phyloP scores from a whole-genome alignment of 2,329 filamentous ascomycete genomes.

The Penicillium sp. region DNA sequence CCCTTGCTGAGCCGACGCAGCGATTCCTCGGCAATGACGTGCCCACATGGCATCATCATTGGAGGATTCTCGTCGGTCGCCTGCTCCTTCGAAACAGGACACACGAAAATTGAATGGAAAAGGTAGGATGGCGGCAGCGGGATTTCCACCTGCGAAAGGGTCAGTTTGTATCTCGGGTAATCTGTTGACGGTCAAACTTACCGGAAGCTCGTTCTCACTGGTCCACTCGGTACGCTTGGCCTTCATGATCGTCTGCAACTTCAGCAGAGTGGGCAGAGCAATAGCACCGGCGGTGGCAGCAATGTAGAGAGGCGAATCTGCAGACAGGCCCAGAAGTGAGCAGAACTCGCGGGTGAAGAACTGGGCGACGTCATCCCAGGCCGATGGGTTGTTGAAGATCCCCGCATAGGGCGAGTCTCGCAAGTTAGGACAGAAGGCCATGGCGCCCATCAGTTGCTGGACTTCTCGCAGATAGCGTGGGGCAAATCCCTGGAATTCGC shows the following conservation, averaged over 20 bases:
- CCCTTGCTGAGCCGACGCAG: slow-evolving; percentile 75
- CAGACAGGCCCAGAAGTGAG: slow-evolving; percentile 79
- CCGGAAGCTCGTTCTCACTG: slow-evolving; percentile 80
- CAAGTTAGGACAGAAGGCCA: slow-evolving; percentile 74
- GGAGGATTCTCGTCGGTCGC: slow-evolving; percentile 88
- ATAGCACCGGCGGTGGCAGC: slow-evolving; percentile 89
- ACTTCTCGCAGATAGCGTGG: slow-evolving; percentile 72
- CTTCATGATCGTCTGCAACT: slow-evolving; percentile 80
- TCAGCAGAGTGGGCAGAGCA: slow-evolving; percentile 80
- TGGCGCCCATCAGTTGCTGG: slow-evolving; percentile 71
- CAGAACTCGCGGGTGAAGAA: slow-evolving; percentile 95
- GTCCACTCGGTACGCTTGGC: slow-evolving; percentile 94
- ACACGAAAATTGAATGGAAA: slow-evolving; percentile 97
- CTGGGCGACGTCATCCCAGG: slow-evolving; percentile 77
- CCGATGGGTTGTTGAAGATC: slow-evolving; percentile 68
- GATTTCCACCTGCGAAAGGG: slow-evolving; percentile 53
- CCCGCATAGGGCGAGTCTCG: slow-evolving; percentile 68
- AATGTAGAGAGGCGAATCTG: slow-evolving; percentile 87
- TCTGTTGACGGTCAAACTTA: slow-evolving; percentile 52
- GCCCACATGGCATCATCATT: slow-evolving; percentile 94
- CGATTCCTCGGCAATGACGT: slow-evolving; percentile 84
- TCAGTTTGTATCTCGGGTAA: slow-evolving; percentile 39
- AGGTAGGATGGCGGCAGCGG: slow-evolving; percentile 59
- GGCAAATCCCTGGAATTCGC: slow-evolving; percentile 69
- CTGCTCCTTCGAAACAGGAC: slow-evolving; percentile 94